Evolutionary conservation across 495 filamentous ascomycete species (phyloP).

Genomic region (Trichoderma reesei): DNA sequence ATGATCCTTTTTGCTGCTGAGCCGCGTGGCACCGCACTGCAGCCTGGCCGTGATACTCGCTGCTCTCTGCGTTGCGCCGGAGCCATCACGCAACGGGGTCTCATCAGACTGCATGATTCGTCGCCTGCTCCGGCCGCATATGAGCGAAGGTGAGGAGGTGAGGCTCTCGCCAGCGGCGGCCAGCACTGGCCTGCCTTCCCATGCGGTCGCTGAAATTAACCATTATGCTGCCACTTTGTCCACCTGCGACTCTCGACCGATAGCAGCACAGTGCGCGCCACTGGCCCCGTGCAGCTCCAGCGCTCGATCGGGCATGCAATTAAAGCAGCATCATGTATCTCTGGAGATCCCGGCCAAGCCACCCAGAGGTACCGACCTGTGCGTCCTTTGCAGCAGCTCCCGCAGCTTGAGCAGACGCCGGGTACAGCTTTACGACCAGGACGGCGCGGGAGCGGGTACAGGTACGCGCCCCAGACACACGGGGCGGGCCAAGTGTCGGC

Average conservation of each 20-base stretch:
- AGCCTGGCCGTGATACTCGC: not conserved
- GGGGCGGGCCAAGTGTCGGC: not conserved
- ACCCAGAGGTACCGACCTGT: not conserved
- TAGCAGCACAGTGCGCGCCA: slow-evolving; percentile 1
- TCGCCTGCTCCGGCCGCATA: not conserved
- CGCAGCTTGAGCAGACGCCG: too few relatives aligned
- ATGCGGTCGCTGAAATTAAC: slow-evolving; percentile 3
- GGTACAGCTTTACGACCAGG: not conserved
- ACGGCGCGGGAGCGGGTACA: not conserved
- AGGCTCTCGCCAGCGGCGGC: not conserved
- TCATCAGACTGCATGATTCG: not conserved
- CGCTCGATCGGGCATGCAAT: not conserved
- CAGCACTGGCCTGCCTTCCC: not conserved
- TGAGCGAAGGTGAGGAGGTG: not conserved
- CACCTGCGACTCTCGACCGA: not conserved
- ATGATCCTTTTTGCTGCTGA: not conserved
- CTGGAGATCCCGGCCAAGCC: not conserved
- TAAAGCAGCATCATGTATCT: not conserved
- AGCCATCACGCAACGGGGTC: too few relatives aligned
- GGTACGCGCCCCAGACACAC: not conserved
- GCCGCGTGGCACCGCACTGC: not conserved
- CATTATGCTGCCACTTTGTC: not conserved
- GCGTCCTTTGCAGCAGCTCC: not conserved
- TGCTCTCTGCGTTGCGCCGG: too few relatives aligned
- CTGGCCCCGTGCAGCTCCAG: not conserved